phyloP scores from a whole-genome alignment of 2,329 filamentous ascomycete genomes.

The Cytospora schulzeri region DNA sequence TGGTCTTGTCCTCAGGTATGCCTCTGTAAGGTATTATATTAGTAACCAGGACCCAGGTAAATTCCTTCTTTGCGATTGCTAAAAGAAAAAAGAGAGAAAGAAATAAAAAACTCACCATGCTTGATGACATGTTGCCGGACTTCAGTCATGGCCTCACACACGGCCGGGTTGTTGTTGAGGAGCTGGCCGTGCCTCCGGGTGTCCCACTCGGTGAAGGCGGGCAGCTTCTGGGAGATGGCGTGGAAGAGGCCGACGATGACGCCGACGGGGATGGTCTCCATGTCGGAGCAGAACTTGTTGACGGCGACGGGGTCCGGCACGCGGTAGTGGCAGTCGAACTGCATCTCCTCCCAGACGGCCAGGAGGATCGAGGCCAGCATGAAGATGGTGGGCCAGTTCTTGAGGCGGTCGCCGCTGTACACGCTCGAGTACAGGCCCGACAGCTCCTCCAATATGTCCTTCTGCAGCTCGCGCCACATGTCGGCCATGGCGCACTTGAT shows the following conservation, averaged over 20 bases:
- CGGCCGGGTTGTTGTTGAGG: conserved; percentile 85
- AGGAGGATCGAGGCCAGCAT: conserved; percentile 92
- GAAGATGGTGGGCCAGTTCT: conserved; percentile 99
- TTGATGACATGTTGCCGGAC: conserved; percentile 89
- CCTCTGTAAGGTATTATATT: conserved; percentile 69
- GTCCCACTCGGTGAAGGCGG: conserved; percentile 92
- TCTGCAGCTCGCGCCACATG: conserved; percentile 97
- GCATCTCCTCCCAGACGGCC: conserved; percentile 97
- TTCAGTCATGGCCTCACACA: conserved; percentile 96
- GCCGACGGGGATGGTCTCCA: conserved; percentile 94
- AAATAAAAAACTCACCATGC: conserved; percentile 69
- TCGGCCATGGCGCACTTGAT: conserved; percentile 96
- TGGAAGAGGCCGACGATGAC: conserved; percentile 97
- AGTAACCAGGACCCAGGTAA: conserved; percentile 35
- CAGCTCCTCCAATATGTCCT: conserved; percentile 92
- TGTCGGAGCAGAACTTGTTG: conserved; percentile 93
- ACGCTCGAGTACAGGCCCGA: conserved; percentile 94
- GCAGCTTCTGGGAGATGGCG: conserved; percentile 95
- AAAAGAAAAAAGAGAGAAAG: too few relatives aligned
- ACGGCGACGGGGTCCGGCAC: conserved; percentile 82
- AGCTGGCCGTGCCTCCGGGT: conserved; percentile 87
- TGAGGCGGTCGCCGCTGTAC: conserved; percentile 94
- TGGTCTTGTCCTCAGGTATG: conserved; percentile 79
- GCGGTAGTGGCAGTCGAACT: conserved; percentile 97
- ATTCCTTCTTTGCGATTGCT: too few relatives aligned